phyloP scores from a whole-genome alignment of 305 asterid species.

The Stenogyne calaminthoides region DNA sequence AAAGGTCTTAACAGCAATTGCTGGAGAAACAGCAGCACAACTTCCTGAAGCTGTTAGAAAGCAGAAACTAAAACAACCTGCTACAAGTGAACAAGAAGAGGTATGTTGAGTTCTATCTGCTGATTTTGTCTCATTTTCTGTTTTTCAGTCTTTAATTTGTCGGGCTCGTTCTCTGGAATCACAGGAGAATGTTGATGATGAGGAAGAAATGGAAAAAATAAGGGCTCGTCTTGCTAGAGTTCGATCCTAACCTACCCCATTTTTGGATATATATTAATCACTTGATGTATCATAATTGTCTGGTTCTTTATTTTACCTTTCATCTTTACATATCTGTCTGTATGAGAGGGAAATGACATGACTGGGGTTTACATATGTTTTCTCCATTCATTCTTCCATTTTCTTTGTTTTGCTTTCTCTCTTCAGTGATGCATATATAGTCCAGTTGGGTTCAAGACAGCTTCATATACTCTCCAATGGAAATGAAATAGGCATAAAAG shows the following conservation, averaged over 20 bases:
- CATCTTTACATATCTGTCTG: neutral
- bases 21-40: constrained; percentile 88
- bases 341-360: neutral
- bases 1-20: constrained; percentile 76
- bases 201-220: constrained; percentile 86
- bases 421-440: neutral
- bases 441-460: too few relatives aligned
- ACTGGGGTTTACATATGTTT: neutral
- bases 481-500: neutral
- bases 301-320: constrained; percentile 18
- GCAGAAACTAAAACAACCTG: constrained; percentile 75
- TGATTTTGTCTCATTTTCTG: neutral
- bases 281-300: constrained; percentile 17
- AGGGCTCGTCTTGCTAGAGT: constrained; percentile 87
- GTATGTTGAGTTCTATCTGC: constrained; percentile 31
- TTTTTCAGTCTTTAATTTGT: neutral
- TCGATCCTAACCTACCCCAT: constrained; percentile 49
- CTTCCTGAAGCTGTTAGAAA: constrained; percentile 83
- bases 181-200: constrained; percentile 67
- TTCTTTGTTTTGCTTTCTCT: neutral
- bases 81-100: constrained; percentile 59
- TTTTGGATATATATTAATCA: neutral
- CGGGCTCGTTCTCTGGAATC: neutral
- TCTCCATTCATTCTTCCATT: neutral
- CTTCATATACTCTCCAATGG: too few relatives aligned